Conservation (phyloP, 2,329 filamentous ascomycete genomes). For the Alternaria tenuissima region DNA sequence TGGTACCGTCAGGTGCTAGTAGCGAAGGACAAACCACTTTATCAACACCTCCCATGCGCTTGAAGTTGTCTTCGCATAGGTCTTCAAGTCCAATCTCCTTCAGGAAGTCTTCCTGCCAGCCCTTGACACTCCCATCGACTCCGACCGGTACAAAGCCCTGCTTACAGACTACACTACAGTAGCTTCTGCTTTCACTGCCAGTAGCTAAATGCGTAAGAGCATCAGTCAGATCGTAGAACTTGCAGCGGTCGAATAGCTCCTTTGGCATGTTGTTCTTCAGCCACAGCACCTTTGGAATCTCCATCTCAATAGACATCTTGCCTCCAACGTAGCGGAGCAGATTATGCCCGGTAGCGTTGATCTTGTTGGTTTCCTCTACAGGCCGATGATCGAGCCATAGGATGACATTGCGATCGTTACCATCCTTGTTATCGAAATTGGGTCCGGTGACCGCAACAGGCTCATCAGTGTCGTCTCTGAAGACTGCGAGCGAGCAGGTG, state of each 20-base stretch:
- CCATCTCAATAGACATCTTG: conserved; percentile 99
- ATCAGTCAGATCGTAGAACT: conserved; percentile 95
- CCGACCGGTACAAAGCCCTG: conserved; percentile 97
- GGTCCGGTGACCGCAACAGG: conserved; percentile 90
- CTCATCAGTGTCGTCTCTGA: conserved; percentile 86
- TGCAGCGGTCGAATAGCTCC: conserved; percentile 89
- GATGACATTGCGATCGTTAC: conserved; percentile 91
- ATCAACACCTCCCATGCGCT: conserved; percentile 91
- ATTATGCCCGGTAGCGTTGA: conserved; percentile 92
- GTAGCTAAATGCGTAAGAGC: conserved; percentile 94
- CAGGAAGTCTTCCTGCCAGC: conserved; percentile 97
- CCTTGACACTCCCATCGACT: conserved; percentile 95
- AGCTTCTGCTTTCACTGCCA: conserved; percentile 88
- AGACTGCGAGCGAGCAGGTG: conserved; percentile 96
- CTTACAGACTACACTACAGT: conserved; percentile 96
- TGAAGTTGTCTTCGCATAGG: conserved; percentile 84
- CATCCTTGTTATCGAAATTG: conserved; percentile 77
- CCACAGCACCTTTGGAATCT: conserved; percentile 98
- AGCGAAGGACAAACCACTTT: conserved; percentile 77
- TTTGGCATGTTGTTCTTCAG: conserved; percentile 97
- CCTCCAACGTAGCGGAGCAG: conserved; percentile 95
- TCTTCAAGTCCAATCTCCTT: conserved; percentile 86
- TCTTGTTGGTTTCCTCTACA: conserved; percentile 86
- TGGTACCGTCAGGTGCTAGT: conserved; percentile 26
- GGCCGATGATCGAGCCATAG: conserved; percentile 97